Evolutionary conservation across 352 stramenopile genomes (phyloP).

Genomic region (Pythium graminicola): DNA sequence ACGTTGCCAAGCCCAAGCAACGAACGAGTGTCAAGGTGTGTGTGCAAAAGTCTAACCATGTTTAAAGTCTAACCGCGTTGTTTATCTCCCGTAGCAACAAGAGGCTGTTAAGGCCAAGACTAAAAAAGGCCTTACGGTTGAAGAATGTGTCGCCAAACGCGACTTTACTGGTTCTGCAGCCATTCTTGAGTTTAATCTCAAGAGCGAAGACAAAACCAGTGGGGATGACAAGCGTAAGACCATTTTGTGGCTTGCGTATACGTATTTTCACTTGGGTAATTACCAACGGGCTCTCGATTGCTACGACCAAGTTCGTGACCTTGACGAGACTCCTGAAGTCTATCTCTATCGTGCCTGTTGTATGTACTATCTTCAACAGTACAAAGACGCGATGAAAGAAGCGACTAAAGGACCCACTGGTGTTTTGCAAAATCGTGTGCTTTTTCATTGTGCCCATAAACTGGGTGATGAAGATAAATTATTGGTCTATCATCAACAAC

Average conservation of each 20-base stretch:
- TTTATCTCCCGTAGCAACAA: slow-evolving; percentile 28
- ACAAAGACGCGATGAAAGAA: slow-evolving; percentile 83
- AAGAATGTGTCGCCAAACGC: slow-evolving; percentile 68
- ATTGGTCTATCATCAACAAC: slow-evolving; percentile 91
- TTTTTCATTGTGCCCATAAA: slow-evolving; percentile 95
- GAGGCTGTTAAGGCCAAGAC: slow-evolving; percentile 64
- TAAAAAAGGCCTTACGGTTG: slow-evolving; percentile 69
- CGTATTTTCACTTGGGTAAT: slow-evolving; percentile 91
- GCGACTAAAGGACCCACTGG: slow-evolving; percentile 53
- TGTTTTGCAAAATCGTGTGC: slow-evolving; percentile 87
- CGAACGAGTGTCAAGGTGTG: slow-evolving; percentile 47
- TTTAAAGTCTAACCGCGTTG: too few species aligned
- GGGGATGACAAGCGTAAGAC: slow-evolving; percentile 53
- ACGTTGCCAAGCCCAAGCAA: slow-evolving; percentile 78
- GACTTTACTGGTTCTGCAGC: slow-evolving; percentile 94
- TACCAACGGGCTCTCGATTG: slow-evolving; percentile 91
- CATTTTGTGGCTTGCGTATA: slow-evolving; percentile 93
- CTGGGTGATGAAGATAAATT: slow-evolving; percentile 92
- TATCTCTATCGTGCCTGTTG: slow-evolving; percentile 89
- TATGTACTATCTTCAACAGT: slow-evolving; percentile 92
- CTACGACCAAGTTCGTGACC: slow-evolving; percentile 80
- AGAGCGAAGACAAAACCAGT: slow-evolving; percentile 64
- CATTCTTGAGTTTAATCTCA: slow-evolving; percentile 93
- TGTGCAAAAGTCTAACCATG: neutral
- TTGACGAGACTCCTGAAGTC: slow-evolving; percentile 59